These are phyloP conservation scores for Aspergillus biplanus DNA, from an alignment of 495 filamentous ascomycete genomes.

Conservation along the genomic window DNA sequence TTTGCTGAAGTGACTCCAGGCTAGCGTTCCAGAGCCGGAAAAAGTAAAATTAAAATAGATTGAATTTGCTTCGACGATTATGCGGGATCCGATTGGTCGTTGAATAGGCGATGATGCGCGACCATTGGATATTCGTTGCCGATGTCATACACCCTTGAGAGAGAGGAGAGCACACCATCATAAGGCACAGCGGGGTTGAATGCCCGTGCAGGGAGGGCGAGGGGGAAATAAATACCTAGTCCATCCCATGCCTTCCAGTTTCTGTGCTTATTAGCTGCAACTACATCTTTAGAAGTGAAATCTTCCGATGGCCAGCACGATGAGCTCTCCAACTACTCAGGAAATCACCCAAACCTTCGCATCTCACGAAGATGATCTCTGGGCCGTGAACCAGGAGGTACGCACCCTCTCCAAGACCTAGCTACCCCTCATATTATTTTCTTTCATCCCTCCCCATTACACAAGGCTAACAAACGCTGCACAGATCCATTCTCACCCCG, in stretches of 20 bases:
- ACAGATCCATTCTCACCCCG: slow-evolving; percentile 10
- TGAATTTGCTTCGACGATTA: too few species aligned
- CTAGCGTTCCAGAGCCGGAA: too few species aligned
- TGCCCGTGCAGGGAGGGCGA: too few species aligned
- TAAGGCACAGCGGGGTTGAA: too few species aligned
- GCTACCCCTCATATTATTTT: too few species aligned
- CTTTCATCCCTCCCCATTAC: too few species aligned
- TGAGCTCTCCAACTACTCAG: not conserved
- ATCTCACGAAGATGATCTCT: not conserved
- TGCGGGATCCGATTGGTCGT: not conserved
- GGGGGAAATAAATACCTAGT: not conserved
- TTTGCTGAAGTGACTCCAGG: too few species aligned
- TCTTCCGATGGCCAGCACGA: not conserved
- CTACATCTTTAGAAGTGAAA: too few species aligned
- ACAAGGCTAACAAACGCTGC: too few species aligned
- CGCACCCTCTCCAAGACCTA: too few species aligned
- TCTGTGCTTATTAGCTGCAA: not conserved
- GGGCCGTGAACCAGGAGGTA: not conserved
- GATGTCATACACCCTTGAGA: not conserved
- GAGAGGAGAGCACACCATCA: too few species aligned
- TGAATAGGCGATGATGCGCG: not conserved
- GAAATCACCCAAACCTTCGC: not conserved
- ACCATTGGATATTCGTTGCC: not conserved
- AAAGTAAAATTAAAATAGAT: too few species aligned
- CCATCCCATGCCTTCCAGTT: not conserved